Evolutionary conservation across 495 filamentous ascomycete species (phyloP).

Genomic region (Penicillium desertorum): DNA sequence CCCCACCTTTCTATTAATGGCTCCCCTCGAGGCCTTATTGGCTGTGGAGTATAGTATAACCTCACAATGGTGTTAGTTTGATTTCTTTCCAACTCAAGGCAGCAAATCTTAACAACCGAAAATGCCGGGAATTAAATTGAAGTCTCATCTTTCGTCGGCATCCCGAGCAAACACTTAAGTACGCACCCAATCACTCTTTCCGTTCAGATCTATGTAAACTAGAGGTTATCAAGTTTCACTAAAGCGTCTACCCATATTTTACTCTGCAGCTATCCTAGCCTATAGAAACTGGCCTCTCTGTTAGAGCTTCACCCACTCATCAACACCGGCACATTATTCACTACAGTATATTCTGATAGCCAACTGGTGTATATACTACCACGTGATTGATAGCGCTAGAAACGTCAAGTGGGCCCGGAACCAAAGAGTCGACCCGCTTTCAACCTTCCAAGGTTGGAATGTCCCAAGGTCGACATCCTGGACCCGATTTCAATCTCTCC

Average conservation of each 20-base stretch:
- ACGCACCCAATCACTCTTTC: not conserved
- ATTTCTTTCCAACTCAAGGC: not conserved
- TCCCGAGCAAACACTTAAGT: not conserved
- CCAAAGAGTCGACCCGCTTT: conserved; percentile 4
- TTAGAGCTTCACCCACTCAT: not conserved
- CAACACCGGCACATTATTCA: not conserved
- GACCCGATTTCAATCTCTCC: conserved; percentile 4
- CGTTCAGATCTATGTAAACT: not conserved
- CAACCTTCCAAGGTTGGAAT: not conserved
- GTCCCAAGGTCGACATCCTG: not conserved
- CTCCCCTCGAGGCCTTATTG: not conserved
- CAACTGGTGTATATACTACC: not conserved
- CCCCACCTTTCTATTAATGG: not conserved
- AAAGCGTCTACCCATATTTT: not conserved
- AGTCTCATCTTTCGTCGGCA: not conserved
- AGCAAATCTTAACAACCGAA: not conserved
- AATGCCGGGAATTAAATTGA: not conserved
- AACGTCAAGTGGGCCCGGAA: not conserved
- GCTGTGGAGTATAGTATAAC: not conserved
- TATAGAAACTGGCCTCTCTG: not conserved
- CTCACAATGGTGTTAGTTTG: not conserved
- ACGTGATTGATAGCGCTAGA: not conserved
- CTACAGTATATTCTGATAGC: not conserved
- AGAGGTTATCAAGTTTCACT: not conserved
- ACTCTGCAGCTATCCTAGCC: not conserved